Percentiles rank a stretch among this genome's conserved stretches.
phyloP scores from a whole-genome alignment of 1,139 yeast genomes.

The Yamadazyma oceani region DNA sequence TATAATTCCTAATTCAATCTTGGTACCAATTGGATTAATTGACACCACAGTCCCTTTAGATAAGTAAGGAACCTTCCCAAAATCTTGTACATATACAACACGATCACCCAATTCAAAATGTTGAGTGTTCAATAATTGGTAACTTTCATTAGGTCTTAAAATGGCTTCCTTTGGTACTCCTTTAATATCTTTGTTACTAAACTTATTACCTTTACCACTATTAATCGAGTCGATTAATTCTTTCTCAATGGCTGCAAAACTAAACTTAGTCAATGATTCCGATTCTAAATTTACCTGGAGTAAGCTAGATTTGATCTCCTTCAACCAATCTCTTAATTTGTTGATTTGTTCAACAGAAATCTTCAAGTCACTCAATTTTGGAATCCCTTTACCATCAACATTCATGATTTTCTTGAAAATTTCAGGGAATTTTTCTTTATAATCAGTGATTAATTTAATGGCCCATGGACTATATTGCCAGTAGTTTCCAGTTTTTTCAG shows the following conservation, averaged over 20 bases:
- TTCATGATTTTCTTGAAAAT: slow-evolving; percentile 38
- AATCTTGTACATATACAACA: slow-evolving; percentile 78
- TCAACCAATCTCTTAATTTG: slow-evolving; percentile 58
- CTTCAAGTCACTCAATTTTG: slow-evolving; percentile 25
- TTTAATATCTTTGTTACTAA: slow-evolving; percentile 57
- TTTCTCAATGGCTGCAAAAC: slow-evolving; percentile 68
- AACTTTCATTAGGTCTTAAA: slow-evolving; percentile 72
- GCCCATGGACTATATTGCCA: slow-evolving; percentile 90
- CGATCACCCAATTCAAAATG: slow-evolving; percentile 85
- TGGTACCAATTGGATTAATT: slow-evolving; percentile 62
- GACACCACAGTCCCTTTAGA: slow-evolving; percentile 92
- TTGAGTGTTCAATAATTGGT: slow-evolving; percentile 72
- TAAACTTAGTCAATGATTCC: slow-evolving; percentile 69
- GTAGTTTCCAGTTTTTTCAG: slow-evolving; percentile 62
- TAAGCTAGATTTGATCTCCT: slow-evolving; percentile 53
- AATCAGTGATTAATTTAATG: slow-evolving; percentile 60
- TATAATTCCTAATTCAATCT: slow-evolving; percentile 63
- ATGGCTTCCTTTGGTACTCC: slow-evolving; percentile 88
- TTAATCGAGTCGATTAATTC: slow-evolving; percentile 51
- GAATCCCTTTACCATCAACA: slow-evolving; percentile 26
- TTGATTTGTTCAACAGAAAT: slow-evolving; percentile 33
- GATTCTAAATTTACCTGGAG: slow-evolving; percentile 73
- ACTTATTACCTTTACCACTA: slow-evolving; percentile 33
- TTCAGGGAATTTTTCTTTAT: slow-evolving; percentile 59
- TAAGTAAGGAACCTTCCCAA: slow-evolving; percentile 87